phyloP scores from a whole-genome alignment of 2,329 filamentous ascomycete genomes.

The Neurospora sp. region DNA sequence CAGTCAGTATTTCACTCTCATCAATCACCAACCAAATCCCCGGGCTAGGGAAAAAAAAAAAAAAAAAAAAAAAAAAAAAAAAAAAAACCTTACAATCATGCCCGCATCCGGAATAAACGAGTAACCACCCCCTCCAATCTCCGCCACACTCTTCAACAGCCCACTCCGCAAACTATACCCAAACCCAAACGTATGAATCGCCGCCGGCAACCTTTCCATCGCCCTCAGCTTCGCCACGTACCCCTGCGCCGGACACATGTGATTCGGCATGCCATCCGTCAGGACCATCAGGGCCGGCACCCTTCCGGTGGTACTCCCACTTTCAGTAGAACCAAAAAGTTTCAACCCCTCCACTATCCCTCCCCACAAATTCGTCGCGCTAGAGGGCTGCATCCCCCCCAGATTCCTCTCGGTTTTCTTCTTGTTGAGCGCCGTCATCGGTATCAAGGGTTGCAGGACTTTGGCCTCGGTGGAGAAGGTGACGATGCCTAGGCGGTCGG shows the following conservation, averaged over 20 bases:
- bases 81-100: constrained; percentile 38
- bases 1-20: not conserved
- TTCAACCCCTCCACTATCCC: constrained; percentile 42
- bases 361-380: constrained; percentile 47
- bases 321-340: constrained; percentile 27
- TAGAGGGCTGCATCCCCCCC: constrained; percentile 27
- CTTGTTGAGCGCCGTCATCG: constrained; percentile 40
- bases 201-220: constrained; percentile 30
- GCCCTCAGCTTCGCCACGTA: constrained; percentile 44
- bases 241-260: constrained; percentile 41
- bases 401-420: constrained; percentile 31
- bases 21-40: no score
- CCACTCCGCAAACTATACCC: constrained; percentile 40
- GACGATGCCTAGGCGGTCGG: constrained; percentile 48
- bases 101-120: constrained; percentile 52
- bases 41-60: no score
- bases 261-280: constrained; percentile 46
- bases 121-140: constrained; percentile 47
- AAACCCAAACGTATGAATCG: constrained; percentile 46
- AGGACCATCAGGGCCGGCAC: constrained; percentile 44
- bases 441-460: constrained; percentile 34
- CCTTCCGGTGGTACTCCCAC: constrained; percentile 19
- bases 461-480: constrained; percentile 36
- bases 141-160: constrained; percentile 50
- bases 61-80: no score